Evolutionary conservation across 176 grass and related monocot species (phyloP), one percentile per base, ranked within the genome.

Genomic region (Leersia perrieri): DNA sequence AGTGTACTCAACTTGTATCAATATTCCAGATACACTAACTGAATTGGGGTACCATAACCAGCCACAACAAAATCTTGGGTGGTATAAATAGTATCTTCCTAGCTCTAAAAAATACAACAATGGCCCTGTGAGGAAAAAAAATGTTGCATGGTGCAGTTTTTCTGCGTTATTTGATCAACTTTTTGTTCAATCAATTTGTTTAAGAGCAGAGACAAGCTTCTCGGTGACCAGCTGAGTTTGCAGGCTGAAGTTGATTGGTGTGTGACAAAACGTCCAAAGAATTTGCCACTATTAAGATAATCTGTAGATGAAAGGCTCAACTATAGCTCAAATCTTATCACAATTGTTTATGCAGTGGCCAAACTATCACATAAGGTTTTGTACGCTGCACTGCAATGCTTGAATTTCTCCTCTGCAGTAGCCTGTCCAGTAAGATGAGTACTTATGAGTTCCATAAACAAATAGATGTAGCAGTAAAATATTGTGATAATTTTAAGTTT

Each of bases 361-460:
- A 95, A 82, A 71, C 63, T 91, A 81, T 95, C 84, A 33, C 95
- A 95, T 57, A 98, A 71, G 22, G 88, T 93, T 86, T 93, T 85
- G 68, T 98, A 98, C 63, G 95, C 95, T 78, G 95, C 78, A 72
- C 92, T 82, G 79, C 95, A 98, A 70, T 89, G 74, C 82, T 98
- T 98, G 82, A 98, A 98, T 89, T 86, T 98, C 84, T 98, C 95
- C 72, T 91, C 92, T 44, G 95, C 95, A 67, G 72, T 88, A 70
- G 73, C 80, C 95, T 98, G 86, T 70, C 41, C 76, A 66, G 81
- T 32, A 80, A 73, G 35, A 55, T 73, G 5, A 16, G 27, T 12
- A 73, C 63, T 70, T 28, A 49, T 29, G 69, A 87, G 28, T 35
- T 75, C 55, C 20, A 11, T 60, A 53, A 26, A 78, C 22, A 42